These are phyloP conservation scores for Diaporthe sp. DNA, from an alignment of 2,329 filamentous ascomycete genomes.

Conservation along the genomic window DNA sequence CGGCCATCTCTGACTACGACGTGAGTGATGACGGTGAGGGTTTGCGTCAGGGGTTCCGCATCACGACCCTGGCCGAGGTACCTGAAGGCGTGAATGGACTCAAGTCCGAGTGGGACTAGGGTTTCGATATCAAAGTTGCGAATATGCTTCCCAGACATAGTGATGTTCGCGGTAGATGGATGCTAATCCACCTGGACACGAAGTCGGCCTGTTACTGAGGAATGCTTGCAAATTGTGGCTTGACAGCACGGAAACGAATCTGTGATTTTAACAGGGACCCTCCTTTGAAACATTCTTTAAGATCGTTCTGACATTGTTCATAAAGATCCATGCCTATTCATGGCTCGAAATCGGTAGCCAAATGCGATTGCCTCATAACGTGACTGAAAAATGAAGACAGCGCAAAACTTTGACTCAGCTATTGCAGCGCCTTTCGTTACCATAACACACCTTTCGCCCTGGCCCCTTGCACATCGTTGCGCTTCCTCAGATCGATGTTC, in stretches of 20 bases:
- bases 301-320: too few relatives aligned
- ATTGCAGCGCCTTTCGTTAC: neutral
- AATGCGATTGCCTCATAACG: fast-evolving
- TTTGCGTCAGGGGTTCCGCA: slow-evolving; percentile 52
- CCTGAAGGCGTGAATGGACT: slow-evolving; percentile 51
- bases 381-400: too few relatives aligned
- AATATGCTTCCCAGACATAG: too few relatives aligned
- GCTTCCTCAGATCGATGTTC: neutral
- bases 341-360: neutral
- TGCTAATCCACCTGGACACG: too few relatives aligned
- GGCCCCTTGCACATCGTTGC: neutral
- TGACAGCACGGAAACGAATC: neutral
- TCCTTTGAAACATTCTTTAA: neutral
- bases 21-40: slow-evolving; percentile 52
- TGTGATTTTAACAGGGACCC: too few relatives aligned
- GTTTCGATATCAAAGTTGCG: neutral
- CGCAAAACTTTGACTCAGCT: too few relatives aligned
- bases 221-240: neutral
- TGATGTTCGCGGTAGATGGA: too few relatives aligned
- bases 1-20: slow-evolving; percentile 56
- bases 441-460: neutral
- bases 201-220: neutral
- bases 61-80: slow-evolving; percentile 51
- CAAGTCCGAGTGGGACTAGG: slow-evolving; percentile 46
- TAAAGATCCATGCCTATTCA: too few relatives aligned